phyloP scores from a whole-genome alignment of 2,329 filamentous ascomycete genomes.

The Malbranchea cinnamomea region DNA sequence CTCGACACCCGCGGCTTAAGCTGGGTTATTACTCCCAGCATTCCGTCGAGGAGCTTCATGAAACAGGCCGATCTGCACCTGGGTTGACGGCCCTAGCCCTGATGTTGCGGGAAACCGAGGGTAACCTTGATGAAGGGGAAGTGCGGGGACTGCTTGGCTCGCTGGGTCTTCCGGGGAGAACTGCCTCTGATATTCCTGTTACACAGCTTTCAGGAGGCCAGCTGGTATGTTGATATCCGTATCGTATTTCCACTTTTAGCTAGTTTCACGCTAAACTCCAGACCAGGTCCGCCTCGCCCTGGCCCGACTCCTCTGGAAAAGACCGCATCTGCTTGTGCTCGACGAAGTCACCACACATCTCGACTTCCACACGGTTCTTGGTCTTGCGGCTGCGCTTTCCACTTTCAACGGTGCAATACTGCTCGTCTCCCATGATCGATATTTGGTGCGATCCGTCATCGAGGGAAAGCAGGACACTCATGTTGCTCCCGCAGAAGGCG shows the following conservation, averaged over 20 bases:
- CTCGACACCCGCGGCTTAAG: constrained; percentile 52
- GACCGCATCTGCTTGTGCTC: constrained; percentile 58
- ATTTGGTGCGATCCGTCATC: constrained; percentile 60
- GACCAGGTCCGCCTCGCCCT: constrained; percentile 44
- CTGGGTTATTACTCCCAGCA: constrained; percentile 71
- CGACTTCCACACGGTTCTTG: constrained; percentile 66
- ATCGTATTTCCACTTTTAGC: constrained; percentile 17
- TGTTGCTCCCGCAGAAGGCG: constrained; percentile 30
- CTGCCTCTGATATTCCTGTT: constrained; percentile 59
- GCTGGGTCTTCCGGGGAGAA: constrained; percentile 54
- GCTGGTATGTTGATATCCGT: constrained; percentile 35
- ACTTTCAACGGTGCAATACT: constrained; percentile 60
- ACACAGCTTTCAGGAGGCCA: constrained; percentile 66
- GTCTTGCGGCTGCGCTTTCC: constrained; percentile 50
- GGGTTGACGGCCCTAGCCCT: constrained; percentile 50
- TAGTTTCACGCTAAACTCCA: too few relatives aligned
- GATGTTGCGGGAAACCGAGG: constrained; percentile 40
- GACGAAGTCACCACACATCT: constrained; percentile 78
- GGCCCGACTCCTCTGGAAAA: constrained; percentile 51
- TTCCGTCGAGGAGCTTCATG: constrained; percentile 54
- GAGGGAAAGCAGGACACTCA: constrained; percentile 44
- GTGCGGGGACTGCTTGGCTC: constrained; percentile 50
- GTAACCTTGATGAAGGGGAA: constrained; percentile 48
- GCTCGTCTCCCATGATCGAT: constrained; percentile 68
- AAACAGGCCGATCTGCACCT: constrained; percentile 36